These are phyloP conservation scores for Pichia cactophila DNA, from an alignment of 1,139 yeast species.

Conservation along the genomic window DNA sequence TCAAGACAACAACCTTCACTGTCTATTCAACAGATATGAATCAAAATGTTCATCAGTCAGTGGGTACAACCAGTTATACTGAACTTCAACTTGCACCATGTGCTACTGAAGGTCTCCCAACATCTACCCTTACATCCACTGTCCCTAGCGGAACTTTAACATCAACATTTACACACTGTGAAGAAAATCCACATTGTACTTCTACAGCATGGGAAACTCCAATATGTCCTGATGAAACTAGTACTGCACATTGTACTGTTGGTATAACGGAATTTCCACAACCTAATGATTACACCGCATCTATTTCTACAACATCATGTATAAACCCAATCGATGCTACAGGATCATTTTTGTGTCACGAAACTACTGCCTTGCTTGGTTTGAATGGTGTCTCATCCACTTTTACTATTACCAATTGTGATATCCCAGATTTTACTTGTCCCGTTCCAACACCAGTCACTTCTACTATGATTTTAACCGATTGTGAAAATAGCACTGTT, in stretches of 20 bases:
- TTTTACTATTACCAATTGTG: constrained; percentile 16
- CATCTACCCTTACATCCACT: constrained; percentile 3
- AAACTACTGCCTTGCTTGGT: constrained; percentile 9
- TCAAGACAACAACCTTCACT: constrained; percentile 1
- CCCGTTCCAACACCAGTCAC: constrained; percentile 1
- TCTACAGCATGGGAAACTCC: constrained; percentile 12
- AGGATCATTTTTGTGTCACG: constrained; percentile 16
- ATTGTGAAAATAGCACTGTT: constrained; percentile 3
- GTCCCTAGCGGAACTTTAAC: constrained; percentile 5
- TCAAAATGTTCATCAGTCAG: not conserved
- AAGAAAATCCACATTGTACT: constrained; percentile 13
- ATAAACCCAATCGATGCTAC: constrained; percentile 13
- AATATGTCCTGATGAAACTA: constrained; percentile 10
- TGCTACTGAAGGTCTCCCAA: not conserved
- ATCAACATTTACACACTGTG: constrained; percentile 16
- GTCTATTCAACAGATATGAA: constrained; percentile 2
- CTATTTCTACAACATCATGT: constrained; percentile 15
- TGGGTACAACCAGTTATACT: not conserved
- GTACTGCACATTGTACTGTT: constrained; percentile 11
- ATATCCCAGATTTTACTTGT: constrained; percentile 11
- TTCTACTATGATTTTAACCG: constrained; percentile 4
- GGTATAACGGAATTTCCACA: constrained; percentile 6
- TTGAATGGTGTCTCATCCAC: constrained; percentile 8
- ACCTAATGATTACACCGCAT: constrained; percentile 4
- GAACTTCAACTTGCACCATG: constrained; percentile 1